phyloP scores from a whole-genome alignment of 2,329 filamentous ascomycete genomes.

The Penicillium sp. region DNA sequence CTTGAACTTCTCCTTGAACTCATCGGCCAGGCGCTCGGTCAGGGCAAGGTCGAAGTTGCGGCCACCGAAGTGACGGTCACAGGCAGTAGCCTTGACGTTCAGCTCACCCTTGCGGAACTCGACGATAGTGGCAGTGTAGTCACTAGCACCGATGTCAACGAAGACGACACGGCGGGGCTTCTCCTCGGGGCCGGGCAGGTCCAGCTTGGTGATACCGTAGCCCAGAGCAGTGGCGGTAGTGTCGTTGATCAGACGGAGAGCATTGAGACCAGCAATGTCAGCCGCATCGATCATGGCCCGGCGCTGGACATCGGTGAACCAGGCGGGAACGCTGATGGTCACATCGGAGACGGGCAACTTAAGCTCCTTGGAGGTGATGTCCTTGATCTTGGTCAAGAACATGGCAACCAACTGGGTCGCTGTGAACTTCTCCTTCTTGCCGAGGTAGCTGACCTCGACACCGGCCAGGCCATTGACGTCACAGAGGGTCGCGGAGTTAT shows the following conservation, averaged over 20 bases:
- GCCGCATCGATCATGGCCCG: conserved; percentile 83
- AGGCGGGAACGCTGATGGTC: conserved; percentile 88
- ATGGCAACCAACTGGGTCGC: conserved; percentile 89
- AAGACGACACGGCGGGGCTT: conserved; percentile 86
- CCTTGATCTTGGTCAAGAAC: conserved; percentile 92
- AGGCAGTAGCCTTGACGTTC: conserved; percentile 84
- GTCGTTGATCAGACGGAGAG: conserved; percentile 93
- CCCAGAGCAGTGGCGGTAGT: conserved; percentile 93
- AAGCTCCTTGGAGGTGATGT: conserved; percentile 78
- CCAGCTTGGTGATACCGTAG: conserved; percentile 96
- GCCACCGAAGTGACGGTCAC: conserved; percentile 93
- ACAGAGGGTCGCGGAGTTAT: conserved; percentile 75
- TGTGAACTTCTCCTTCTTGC: conserved; percentile 94
- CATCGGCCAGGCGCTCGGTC: conserved; percentile 87
- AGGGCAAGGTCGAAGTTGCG: conserved; percentile 95
- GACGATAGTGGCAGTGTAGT: conserved; percentile 89
- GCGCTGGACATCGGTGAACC: conserved; percentile 95
- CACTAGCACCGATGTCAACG: conserved; percentile 92
- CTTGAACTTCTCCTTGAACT: conserved; percentile 98
- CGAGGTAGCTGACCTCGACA: conserved; percentile 86
- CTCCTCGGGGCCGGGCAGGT: conserved; percentile 83
- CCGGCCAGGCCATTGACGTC: conserved; percentile 93
- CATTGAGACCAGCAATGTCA: conserved; percentile 88
- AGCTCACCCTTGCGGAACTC: conserved; percentile 98
- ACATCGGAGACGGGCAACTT: conserved; percentile 88